Percentiles rank a stretch among this genome's conserved stretches.
phyloP scores from a whole-genome alignment of 2,329 filamentous ascomycete species.

The Pestalotiopsis sp. region DNA sequence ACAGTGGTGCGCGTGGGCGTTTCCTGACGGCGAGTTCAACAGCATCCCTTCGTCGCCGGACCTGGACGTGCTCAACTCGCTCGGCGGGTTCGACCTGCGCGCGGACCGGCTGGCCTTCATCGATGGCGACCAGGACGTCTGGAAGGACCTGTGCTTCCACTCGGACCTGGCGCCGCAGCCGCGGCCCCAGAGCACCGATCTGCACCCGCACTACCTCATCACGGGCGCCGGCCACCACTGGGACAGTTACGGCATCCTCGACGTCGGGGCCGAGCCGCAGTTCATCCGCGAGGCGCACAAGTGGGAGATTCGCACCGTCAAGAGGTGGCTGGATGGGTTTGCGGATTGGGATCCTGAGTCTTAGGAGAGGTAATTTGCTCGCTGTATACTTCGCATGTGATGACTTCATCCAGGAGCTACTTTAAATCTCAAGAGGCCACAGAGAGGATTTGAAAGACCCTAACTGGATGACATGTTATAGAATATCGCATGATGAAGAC shows the following conservation, averaged over 20 bases:
- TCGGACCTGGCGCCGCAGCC: slow-evolving; percentile 39
- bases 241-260: slow-evolving; percentile 44
- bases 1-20: slow-evolving; percentile 59
- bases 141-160: slow-evolving; percentile 55
- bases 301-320: slow-evolving; percentile 55
- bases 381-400: too few species aligned
- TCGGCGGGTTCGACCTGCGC: slow-evolving; percentile 48
- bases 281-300: slow-evolving; percentile 52
- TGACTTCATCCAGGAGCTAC: not conserved
- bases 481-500: too few species aligned
- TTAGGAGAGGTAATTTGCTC: too few species aligned
- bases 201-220: slow-evolving; percentile 52
- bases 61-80: slow-evolving; percentile 43
- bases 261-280: slow-evolving; percentile 48
- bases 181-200: slow-evolving; percentile 38
- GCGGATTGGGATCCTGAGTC: slow-evolving; percentile 22
- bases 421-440: too few species aligned
- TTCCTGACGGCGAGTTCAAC: slow-evolving; percentile 47
- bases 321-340: slow-evolving; percentile 42
- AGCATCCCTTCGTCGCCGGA: slow-evolving; percentile 45
- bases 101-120: slow-evolving; percentile 52
- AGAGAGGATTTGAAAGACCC: too few species aligned
- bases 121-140: slow-evolving; percentile 54
- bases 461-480: too few species aligned
- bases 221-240: slow-evolving; percentile 55